These are phyloP conservation scores for Cyclotella sp. DNA, from an alignment of 108 stramenopile genomes.

Conservation along the genomic window DNA sequence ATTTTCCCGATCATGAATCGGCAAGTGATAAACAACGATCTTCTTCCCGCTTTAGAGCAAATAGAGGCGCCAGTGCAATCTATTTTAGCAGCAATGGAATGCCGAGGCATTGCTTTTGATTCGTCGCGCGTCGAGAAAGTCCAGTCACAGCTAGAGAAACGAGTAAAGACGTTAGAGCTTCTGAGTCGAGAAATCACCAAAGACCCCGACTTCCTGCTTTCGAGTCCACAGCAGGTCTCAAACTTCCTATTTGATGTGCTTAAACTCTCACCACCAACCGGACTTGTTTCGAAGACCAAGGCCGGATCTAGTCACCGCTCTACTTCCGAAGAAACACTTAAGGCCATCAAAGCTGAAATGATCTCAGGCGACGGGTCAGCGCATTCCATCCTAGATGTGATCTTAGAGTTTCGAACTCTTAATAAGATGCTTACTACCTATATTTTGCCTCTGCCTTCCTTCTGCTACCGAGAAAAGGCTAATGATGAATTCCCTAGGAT, in stretches of 20 bases:
- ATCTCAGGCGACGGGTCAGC: constrained; percentile 10
- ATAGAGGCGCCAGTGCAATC: constrained; percentile 55
- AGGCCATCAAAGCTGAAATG: constrained; percentile 43
- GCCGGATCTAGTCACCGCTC: constrained; percentile 48
- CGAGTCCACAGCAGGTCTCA: constrained; percentile 64
- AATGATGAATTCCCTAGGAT: constrained; percentile 6
- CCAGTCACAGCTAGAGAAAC: constrained; percentile 31
- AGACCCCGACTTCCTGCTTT: constrained; percentile 49
- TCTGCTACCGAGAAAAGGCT: constrained; percentile 24
- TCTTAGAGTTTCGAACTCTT: constrained; percentile 56
- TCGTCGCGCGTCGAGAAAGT: constrained; percentile 39
- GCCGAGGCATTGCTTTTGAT: constrained; percentile 51
- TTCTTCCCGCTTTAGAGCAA: constrained; percentile 32
- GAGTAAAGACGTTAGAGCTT: constrained; percentile 34
- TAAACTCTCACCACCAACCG: constrained; percentile 35
- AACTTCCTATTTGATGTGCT: constrained; percentile 54
- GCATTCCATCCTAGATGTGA: constrained; percentile 52
- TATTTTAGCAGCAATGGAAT: constrained; percentile 58
- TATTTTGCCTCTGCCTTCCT: constrained; percentile 42
- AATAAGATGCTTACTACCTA: constrained; percentile 61
- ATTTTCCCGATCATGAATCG: constrained; percentile 46
- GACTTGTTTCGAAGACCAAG: constrained; percentile 35
- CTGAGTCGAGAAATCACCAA: constrained; percentile 32
- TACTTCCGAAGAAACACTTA: constrained; percentile 62
- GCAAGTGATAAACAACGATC: constrained; percentile 29